Percentiles rank a stretch among this genome's conserved stretches.
Conservation (phyloP, 495 filamentous ascomycete species). For the Lasiosphaeria miniovina region DNA sequence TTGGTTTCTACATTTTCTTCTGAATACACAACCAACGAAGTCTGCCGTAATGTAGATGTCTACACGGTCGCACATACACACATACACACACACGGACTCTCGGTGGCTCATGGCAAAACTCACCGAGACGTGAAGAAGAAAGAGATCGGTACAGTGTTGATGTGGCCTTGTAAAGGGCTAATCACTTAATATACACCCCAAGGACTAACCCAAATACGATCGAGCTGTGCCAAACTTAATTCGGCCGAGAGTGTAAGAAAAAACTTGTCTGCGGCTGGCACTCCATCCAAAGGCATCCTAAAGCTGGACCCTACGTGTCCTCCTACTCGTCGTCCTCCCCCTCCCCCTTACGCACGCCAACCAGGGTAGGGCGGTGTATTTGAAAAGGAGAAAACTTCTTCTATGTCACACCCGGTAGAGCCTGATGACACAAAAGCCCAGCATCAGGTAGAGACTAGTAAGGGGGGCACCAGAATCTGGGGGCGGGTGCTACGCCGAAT, state of each 20-base stretch:
- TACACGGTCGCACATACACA: not conserved
- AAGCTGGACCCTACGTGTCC: too few relatives aligned
- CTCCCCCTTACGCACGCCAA: constrained; percentile 10
- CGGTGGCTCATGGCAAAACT: not conserved
- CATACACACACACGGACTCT: not conserved
- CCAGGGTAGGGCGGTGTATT: constrained; percentile 8
- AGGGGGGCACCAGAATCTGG: constrained; percentile 9
- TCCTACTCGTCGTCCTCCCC: too few relatives aligned
- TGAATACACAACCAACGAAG: not conserved
- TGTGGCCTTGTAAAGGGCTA: not conserved
- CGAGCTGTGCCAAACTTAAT: not conserved
- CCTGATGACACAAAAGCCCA: constrained; percentile 6
- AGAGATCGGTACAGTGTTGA: not conserved
- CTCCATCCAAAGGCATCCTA: not conserved
- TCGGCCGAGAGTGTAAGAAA: not conserved
- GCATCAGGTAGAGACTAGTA: constrained; percentile 9
- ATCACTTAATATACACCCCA: not conserved
- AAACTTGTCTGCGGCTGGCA: not conserved
- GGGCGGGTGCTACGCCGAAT: constrained; percentile 11
- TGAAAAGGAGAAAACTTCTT: constrained; percentile 4
- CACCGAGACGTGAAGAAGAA: not conserved
- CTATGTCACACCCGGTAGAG: constrained; percentile 2
- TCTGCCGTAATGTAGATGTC: not conserved
- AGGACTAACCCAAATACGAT: not conserved
- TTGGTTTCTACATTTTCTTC: not conserved